Conservation (phyloP, 352 stramenopile genomes). For the Phytopythium mirpurense region DNA sequence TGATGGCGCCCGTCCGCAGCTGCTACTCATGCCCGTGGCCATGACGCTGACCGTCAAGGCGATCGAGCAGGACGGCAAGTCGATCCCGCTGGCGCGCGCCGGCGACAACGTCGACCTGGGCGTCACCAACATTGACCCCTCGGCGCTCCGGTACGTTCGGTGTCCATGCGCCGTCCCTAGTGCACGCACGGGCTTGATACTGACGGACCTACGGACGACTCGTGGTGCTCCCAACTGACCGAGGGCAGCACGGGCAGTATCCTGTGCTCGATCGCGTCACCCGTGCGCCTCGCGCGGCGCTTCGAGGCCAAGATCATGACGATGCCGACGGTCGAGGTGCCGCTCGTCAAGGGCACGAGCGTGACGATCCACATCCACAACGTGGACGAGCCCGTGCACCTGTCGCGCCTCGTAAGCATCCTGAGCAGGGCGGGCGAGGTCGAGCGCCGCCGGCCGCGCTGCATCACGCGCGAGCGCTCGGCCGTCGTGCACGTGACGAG, state of each 20-base stretch:
- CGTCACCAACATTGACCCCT: conserved; percentile 67
- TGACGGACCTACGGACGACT: too few relatives aligned
- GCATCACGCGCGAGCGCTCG: conserved; percentile 79
- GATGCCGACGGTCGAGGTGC: conserved; percentile 80
- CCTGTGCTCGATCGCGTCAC: conserved; percentile 74
- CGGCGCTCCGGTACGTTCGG: conserved; percentile 56
- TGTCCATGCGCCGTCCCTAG: too few relatives aligned
- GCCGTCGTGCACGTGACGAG: conserved; percentile 83
- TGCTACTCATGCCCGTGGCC: conserved; percentile 58
- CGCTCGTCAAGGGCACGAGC: conserved; percentile 78
- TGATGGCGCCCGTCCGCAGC: conserved; percentile 17
- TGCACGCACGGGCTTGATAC: too few relatives aligned
- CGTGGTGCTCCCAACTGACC: neutral
- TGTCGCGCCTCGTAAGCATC: conserved; percentile 75
- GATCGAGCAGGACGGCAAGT: conserved; percentile 73
- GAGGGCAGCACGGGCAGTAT: conserved; percentile 68
- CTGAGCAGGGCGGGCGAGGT: conserved; percentile 67
- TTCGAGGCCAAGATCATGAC: conserved; percentile 91
- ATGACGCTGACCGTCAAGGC: conserved; percentile 51
- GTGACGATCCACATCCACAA: conserved; percentile 86
- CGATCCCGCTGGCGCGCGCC: conserved; percentile 53
- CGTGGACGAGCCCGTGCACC: conserved; percentile 80
- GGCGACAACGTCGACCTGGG: conserved; percentile 80
- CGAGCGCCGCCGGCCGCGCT: conserved; percentile 79
- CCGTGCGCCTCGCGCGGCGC: conserved; percentile 59